Percentiles rank a stretch among this genome's conserved stretches.
phyloP scores from a whole-genome alignment of 108 stramenopile species.

The Bacterosira constricta region DNA sequence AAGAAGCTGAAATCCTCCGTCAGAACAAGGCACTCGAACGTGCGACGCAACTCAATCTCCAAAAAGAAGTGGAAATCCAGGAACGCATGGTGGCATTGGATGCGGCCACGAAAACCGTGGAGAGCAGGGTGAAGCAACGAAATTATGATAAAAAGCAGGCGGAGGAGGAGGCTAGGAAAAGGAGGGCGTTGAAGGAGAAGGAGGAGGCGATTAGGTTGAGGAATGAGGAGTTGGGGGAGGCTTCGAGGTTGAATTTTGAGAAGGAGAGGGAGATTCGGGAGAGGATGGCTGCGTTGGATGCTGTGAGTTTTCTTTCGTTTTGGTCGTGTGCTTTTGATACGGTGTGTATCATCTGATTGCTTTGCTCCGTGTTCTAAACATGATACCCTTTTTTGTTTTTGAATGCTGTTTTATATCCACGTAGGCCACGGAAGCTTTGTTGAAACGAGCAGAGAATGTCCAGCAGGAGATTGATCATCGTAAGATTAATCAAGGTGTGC shows the following conservation, averaged over 20 bases:
- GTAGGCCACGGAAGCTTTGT: background rate
- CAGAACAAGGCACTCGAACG: constrained; percentile 8
- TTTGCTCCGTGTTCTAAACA: too few species aligned
- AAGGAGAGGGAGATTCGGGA: background rate
- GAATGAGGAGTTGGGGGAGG: background rate
- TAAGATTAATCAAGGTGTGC: background rate
- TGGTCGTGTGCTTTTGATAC: too few species aligned
- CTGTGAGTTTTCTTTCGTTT: background rate
- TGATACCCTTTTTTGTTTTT: background rate
- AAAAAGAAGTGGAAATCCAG: background rate
- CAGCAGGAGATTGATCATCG: constrained; percentile 2
- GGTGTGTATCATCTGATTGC: too few species aligned
- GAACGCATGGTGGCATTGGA: constrained; percentile 11
- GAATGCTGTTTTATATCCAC: too few species aligned
- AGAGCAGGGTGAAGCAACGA: background rate
- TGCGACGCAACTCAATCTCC: background rate
- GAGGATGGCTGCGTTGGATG: background rate
- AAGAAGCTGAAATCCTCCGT: background rate
- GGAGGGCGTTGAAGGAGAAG: background rate
- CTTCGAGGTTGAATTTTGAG: background rate
- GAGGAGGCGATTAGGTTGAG: background rate
- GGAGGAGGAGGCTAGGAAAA: background rate
- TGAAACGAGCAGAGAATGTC: constrained; percentile 1
- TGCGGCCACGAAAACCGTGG: background rate
- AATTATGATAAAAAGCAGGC: too few species aligned